Percentiles rank a stretch among this genome's conserved stretches.
phyloP scores from a whole-genome alignment of 352 stramenopile species.

The Peronosclerospora sorghi region DNA sequence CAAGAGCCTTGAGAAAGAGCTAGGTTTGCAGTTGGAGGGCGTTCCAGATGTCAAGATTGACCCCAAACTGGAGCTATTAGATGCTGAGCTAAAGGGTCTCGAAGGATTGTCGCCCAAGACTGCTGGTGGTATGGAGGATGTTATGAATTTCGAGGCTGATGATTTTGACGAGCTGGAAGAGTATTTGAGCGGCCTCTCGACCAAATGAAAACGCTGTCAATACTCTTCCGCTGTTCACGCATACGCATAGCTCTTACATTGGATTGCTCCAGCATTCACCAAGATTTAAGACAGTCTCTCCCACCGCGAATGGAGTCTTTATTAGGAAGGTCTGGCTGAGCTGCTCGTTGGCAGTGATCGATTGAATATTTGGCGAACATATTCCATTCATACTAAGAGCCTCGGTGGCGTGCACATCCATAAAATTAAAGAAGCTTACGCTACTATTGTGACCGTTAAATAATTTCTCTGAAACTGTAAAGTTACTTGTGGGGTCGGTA shows the following conservation, averaged over 20 bases:
- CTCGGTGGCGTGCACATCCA: too few species aligned
- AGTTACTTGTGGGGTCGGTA: too few species aligned
- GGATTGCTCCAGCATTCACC: too few species aligned
- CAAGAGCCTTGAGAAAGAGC: constrained; percentile 72
- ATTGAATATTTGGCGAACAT: constrained; percentile 30
- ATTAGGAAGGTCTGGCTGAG: too few species aligned
- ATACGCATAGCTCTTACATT: background rate
- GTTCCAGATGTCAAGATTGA: constrained; percentile 44
- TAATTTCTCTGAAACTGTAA: background rate
- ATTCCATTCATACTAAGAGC: constrained; percentile 2
- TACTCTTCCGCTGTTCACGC: constrained; percentile 1
- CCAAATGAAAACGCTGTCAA: constrained; percentile 17
- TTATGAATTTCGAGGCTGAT: constrained; percentile 80
- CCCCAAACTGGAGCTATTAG: constrained; percentile 54
- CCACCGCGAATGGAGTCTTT: background rate
- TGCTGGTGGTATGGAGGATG: constrained; percentile 34
- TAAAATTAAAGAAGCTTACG: too few species aligned
- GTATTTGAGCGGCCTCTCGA: constrained; percentile 72
- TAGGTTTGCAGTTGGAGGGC: constrained; percentile 45
- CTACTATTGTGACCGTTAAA: background rate
- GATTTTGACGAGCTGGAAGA: constrained; percentile 85
- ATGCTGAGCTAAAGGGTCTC: constrained; percentile 64
- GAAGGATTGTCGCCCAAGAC: constrained; percentile 38
- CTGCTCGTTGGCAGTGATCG: too few species aligned
- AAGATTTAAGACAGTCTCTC: too few species aligned